Conservation (phyloP, 805 yeast species). For the Sungouiella blattae region DNA sequence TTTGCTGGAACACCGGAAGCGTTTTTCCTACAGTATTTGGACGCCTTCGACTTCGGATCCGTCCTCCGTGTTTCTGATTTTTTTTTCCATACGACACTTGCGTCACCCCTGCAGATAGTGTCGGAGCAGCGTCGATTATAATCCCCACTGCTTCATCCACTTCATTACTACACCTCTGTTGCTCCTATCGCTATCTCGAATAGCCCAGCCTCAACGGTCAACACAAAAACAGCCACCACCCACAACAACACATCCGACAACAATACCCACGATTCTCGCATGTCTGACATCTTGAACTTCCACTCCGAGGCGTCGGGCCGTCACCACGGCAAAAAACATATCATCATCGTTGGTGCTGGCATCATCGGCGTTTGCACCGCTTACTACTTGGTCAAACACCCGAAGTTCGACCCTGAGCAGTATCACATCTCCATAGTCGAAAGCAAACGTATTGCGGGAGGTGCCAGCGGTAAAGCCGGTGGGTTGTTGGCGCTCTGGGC, state of each 20-base stretch:
- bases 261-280: no score
- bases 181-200: no score
- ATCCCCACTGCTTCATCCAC: no score
- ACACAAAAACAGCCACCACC: no score
- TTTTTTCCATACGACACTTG: not conserved
- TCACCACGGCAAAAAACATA: conserved; percentile 65
- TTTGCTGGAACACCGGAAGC: no score
- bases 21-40: no score
- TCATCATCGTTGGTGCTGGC: conserved; percentile 89
- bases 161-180: not conserved
- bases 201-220: no score
- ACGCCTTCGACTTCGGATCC: no score
- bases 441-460: conserved; percentile 91
- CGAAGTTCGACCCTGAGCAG: conserved; percentile 65
- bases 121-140: no score
- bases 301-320: conserved; percentile 43
- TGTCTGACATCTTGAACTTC: conserved; percentile 31
- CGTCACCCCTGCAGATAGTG: no score
- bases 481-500: conserved; percentile 95
- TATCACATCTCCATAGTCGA: conserved; percentile 85
- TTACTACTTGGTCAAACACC: conserved; percentile 80
- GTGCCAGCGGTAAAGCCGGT: conserved; percentile 97
- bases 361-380: conserved; percentile 96
- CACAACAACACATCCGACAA: no score
- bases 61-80: no score